phyloP scores from a whole-genome alignment of 169 alveolate genomes.

The Amoebophrya sp. region DNA sequence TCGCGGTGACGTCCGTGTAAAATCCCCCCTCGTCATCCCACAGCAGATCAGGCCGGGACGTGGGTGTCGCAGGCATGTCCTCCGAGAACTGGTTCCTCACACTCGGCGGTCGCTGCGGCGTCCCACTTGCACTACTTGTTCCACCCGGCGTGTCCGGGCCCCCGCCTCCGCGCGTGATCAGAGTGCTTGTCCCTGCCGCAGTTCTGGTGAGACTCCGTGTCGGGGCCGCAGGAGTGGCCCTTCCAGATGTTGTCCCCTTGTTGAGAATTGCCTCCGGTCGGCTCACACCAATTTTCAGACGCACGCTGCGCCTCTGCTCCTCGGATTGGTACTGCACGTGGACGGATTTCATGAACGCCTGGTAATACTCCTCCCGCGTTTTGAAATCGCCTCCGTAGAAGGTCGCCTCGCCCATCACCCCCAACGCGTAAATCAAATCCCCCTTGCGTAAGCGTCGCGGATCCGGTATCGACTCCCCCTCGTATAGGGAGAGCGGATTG shows the following conservation, averaged over 20 bases:
- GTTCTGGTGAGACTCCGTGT: too few species aligned
- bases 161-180: too few species aligned
- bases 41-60: neutral
- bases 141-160: neutral
- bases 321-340: too few species aligned
- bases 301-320: too few species aligned
- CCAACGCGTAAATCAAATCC: neutral
- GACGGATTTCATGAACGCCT: neutral
- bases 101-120: neutral
- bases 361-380: neutral
- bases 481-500: too few species aligned
- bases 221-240: too few species aligned
- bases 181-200: too few species aligned
- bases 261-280: too few species aligned
- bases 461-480: too few species aligned
- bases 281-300: too few species aligned
- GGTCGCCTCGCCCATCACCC: neutral
- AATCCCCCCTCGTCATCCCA: neutral
- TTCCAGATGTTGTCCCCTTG: too few species aligned
- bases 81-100: neutral
- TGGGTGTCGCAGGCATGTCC: neutral
- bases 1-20: neutral
- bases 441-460: neutral
- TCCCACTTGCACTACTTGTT: neutral
- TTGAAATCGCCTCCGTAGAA: neutral